These are phyloP conservation scores for Volvox reticuliferus DNA, from an alignment of 139 green algal species.

Conservation along the genomic window DNA sequence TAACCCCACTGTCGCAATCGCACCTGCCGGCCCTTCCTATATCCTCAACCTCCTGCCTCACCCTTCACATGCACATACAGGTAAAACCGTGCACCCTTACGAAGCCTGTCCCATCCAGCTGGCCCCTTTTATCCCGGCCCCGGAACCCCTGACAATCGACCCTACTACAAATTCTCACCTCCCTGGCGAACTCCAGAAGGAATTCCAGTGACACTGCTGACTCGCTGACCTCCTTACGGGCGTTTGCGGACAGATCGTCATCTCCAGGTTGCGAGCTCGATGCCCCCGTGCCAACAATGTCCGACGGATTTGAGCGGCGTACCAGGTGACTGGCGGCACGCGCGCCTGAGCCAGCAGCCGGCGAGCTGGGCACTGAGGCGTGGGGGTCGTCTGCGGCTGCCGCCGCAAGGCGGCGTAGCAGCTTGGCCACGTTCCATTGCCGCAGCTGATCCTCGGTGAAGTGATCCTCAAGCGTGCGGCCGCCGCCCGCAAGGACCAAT, in stretches of 20 bases:
- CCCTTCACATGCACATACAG: too few species aligned
- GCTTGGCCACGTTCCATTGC: constrained; percentile 28
- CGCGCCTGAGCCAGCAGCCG: constrained; percentile 4
- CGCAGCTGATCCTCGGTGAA: constrained; percentile 37
- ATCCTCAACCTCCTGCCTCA: too few species aligned
- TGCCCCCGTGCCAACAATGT: too few species aligned
- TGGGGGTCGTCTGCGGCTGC: neutral
- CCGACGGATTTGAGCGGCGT: neutral
- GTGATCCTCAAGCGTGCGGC: neutral
- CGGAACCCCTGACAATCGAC: too few species aligned
- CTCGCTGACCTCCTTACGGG: constrained; percentile 29
- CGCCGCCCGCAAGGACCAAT: neutral
- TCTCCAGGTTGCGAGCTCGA: neutral
- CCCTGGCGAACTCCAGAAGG: constrained; percentile 31
- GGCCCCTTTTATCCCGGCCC: too few species aligned
- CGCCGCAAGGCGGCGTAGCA: constrained; percentile 17
- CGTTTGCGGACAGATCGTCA: neutral
- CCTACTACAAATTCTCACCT: neutral
- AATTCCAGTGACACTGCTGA: constrained; percentile 37
- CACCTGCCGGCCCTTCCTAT: too few species aligned
- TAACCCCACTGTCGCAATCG: too few species aligned
- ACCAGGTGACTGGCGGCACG: constrained; percentile 19
- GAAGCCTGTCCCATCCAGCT: too few species aligned
- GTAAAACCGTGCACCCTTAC: too few species aligned
- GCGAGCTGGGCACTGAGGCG: neutral